Conservation (phyloP, 306 rosid genomes). For the Citrullus colocynthis region DNA sequence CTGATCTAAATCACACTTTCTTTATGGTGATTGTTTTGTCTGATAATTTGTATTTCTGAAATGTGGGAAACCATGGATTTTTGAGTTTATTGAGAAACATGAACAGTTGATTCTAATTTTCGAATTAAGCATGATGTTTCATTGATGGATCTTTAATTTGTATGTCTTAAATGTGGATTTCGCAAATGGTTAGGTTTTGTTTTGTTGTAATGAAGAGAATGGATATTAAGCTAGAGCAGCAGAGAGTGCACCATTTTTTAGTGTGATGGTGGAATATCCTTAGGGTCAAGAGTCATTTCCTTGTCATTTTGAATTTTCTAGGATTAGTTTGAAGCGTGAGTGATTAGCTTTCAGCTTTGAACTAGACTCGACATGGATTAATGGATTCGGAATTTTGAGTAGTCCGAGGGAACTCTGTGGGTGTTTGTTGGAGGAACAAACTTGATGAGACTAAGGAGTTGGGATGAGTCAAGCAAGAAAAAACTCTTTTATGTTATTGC, state of each 20-base stretch:
- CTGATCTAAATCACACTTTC: background rate
- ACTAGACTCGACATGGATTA: too few relatives aligned
- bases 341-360: too few relatives aligned
- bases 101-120: background rate
- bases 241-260: background rate
- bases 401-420: too few relatives aligned
- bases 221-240: background rate
- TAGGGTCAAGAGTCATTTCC: too few relatives aligned
- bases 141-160: background rate
- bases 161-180: background rate
- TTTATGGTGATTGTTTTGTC: background rate
- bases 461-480: background rate
- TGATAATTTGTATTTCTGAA: background rate
- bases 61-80: background rate
- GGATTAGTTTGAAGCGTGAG: too few relatives aligned
- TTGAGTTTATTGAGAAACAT: background rate
- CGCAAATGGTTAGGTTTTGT: background rate
- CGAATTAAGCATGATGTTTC: background rate
- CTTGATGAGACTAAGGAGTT: background rate
- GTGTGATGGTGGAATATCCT: background rate
- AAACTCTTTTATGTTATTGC: background rate
- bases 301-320: too few relatives aligned
- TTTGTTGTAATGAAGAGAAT: background rate
- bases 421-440: background rate
- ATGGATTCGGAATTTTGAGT: background rate